A percentile compares a stretch with the other conserved stretches of the same genome.
Conservation (phyloP, 495 filamentous ascomycete genomes). For the Ramalina intermedia region DNA sequence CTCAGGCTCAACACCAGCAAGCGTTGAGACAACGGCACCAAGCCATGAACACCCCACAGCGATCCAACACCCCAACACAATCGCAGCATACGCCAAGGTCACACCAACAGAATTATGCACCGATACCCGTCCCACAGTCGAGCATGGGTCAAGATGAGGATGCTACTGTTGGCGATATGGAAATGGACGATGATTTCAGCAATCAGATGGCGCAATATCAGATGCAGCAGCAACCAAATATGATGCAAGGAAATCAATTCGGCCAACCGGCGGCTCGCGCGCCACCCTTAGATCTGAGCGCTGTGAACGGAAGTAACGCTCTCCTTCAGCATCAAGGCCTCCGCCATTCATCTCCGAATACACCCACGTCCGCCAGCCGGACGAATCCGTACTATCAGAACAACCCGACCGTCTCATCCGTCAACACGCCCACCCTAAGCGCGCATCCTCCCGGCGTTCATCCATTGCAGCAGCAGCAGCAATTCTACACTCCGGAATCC, state of each 20-base stretch:
- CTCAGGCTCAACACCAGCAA: slow-evolving; percentile 32
- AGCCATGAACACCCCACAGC: slow-evolving; percentile 27
- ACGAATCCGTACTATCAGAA: slow-evolving; percentile 56
- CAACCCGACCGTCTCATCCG: slow-evolving; percentile 94
- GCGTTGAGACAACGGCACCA: slow-evolving; percentile 25
- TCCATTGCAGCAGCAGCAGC: slow-evolving; percentile 44
- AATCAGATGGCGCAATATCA: slow-evolving; percentile 31
- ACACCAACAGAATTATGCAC: slow-evolving; percentile 8
- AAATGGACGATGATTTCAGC: slow-evolving; percentile 63
- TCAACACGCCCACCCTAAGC: slow-evolving; percentile 82
- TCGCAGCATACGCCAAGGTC: slow-evolving; percentile 18
- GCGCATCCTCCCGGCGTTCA: slow-evolving; percentile 38
- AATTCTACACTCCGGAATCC: slow-evolving; percentile 55
- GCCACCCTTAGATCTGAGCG: slow-evolving; percentile 51
- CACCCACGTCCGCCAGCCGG: slow-evolving; percentile 59
- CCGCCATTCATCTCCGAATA: slow-evolving; percentile 71
- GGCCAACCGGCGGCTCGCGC: slow-evolving; percentile 48
- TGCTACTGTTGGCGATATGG: slow-evolving; percentile 75
- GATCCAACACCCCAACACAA: slow-evolving; percentile 11
- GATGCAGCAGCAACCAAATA: slow-evolving; percentile 25
- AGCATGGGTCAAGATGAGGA: slow-evolving; percentile 55
- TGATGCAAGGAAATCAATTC: slow-evolving; percentile 36
- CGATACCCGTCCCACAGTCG: slow-evolving; percentile 19
- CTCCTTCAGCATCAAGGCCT: slow-evolving; percentile 62
- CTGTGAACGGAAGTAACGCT: slow-evolving; percentile 38